Conservation (phyloP, 331 rosid species). For the Ulmus americana region DNA sequence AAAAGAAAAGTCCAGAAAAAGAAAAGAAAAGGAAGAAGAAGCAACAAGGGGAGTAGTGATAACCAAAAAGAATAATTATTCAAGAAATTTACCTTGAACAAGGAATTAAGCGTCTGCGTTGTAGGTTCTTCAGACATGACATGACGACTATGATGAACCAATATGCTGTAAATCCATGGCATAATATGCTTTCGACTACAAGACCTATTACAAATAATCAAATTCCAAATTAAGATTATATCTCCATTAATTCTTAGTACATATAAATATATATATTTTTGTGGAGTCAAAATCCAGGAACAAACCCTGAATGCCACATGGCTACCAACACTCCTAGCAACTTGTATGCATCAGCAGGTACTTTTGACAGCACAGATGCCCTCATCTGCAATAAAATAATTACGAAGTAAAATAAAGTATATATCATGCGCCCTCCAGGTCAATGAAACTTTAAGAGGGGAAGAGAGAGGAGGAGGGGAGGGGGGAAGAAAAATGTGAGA, state of each 20-base stretch:
- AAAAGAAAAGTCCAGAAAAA: neutral
- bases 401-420: slow-evolving; percentile 14
- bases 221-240: neutral
- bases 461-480: no score
- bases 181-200: slow-evolving; percentile 53
- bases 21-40: neutral
- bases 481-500: neutral
- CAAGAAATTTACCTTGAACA: slow-evolving; percentile 48
- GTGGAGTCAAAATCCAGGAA: slow-evolving; percentile 16
- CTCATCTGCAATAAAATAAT: slow-evolving; percentile 44
- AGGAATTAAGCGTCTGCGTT: slow-evolving; percentile 44
- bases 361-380: slow-evolving; percentile 49
- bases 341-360: slow-evolving; percentile 51
- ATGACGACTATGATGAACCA: slow-evolving; percentile 55
- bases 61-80: neutral
- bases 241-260: neutral
- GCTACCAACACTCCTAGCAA: slow-evolving; percentile 51
- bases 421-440: neutral
- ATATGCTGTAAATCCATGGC: slow-evolving; percentile 75
- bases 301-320: slow-evolving; percentile 77
- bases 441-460: no score
- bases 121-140: slow-evolving; percentile 40
- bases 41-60: slow-evolving; percentile 19
- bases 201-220: slow-evolving; percentile 46
- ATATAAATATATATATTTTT: neutral